Base-by-base conservation (phyloP, 2,329 filamentous ascomycete species). In the Aspergillus alliaceus region DNA sequence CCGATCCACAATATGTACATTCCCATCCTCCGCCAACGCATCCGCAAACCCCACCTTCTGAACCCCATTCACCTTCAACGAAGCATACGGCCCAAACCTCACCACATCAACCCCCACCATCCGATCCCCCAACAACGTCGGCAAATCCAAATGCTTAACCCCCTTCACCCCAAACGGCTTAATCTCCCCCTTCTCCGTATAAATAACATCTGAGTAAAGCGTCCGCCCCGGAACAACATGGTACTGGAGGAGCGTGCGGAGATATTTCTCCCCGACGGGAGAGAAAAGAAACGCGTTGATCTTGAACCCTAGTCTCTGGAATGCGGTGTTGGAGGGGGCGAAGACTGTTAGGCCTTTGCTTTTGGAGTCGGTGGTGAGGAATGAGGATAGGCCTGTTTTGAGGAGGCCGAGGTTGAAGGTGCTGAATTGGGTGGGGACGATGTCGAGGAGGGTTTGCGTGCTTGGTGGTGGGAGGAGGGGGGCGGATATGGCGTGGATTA, bases 401-500 rank as follows among this genome's bases (percentile, higher is more conserved):
- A 35, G 31, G 18, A 53, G 11, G 31, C 37, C 54, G 6, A 52
- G 48, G 12, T 32, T 31, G 37, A 37, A 29, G 47, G 54, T 56
- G 39, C 54, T 46, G 31, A 56, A 51, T 15, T 46, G 48, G 11
- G 39, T 50, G 15, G 54, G 48, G 39, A 50, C 40, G 0, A 86
- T 74, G 53, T 81, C 76, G 68, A 96, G 82, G 31, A 93, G 85
- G 9, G 84, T 80, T 53, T 85, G 79, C 42, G 85, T 79, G 25
- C 79, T 77, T 1, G 90, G 87, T 0, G 92, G 93, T 3, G 91
- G 91, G 8, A 93, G 67, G n/a, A 96, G 82, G 54, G 95, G 79
- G 59, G 79, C 81, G 76, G 92, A 85, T 53, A 96, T 77, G 44
- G 84, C 89, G 73, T 96, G 92, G 62, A 96, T 85, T 37, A 95